Evolutionary conservation across 495 filamentous ascomycete genomes (phyloP).

Genomic region (Acidiella bohemica): DNA sequence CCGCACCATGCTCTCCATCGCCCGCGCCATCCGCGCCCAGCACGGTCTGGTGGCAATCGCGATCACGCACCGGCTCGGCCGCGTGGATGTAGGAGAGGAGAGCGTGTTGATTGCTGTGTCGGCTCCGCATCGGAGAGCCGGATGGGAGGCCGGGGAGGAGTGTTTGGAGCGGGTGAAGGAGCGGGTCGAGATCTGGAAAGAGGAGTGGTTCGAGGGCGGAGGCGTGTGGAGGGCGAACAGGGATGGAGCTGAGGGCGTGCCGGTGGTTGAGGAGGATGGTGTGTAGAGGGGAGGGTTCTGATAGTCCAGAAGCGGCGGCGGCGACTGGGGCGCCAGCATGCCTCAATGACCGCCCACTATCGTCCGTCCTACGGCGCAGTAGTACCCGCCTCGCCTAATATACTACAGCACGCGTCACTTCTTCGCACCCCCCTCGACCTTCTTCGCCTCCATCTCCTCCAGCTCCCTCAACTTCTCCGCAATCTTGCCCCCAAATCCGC

Average conservation of each 20-base stretch:
- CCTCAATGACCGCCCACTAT: too few relatives aligned
- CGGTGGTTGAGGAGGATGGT: constrained; percentile 4
- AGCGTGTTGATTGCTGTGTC: constrained; percentile 85
- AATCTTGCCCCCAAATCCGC: constrained; percentile 8
- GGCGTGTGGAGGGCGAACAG: constrained; percentile 84
- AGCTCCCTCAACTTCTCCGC: constrained; percentile 12
- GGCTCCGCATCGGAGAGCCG: constrained; percentile 70
- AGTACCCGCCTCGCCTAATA: too few relatives aligned
- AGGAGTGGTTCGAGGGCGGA: constrained; percentile 72
- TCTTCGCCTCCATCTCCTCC: constrained; percentile 10
- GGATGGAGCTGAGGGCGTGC: constrained; percentile 48
- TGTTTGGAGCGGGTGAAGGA: constrained; percentile 77
- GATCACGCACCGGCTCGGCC: constrained; percentile 76
- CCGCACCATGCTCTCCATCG: constrained; percentile 59
- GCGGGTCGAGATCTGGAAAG: constrained; percentile 87
- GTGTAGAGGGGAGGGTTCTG: neutral
- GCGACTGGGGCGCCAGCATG: too few relatives aligned
- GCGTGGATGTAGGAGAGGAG: constrained; percentile 77
- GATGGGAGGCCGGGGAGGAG: constrained; percentile 82
- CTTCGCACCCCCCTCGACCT: constrained; percentile 1
- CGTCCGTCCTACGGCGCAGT: too few relatives aligned
- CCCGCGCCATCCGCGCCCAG: constrained; percentile 39
- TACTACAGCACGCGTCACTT: neutral
- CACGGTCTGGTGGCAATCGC: constrained; percentile 55
- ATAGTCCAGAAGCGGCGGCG: too few relatives aligned